Percentiles rank a stretch among this genome's conserved stretches.
Evolutionary conservation across 1,284 basidiomycete genomes (phyloP).

Genomic region (Prillingera fragicola): DNA sequence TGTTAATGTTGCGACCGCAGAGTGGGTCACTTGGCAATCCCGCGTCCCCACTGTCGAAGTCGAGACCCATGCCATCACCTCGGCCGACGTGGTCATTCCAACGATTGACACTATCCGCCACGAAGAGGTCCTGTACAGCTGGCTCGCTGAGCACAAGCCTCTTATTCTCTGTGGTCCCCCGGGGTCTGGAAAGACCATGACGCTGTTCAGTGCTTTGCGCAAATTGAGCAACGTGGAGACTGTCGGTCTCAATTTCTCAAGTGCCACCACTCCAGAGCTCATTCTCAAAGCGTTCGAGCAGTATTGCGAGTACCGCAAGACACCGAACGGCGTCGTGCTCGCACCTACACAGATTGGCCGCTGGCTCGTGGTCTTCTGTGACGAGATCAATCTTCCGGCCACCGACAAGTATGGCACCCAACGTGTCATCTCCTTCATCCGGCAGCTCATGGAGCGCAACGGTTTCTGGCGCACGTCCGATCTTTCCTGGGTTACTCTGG

Average conservation of each 20-base stretch:
- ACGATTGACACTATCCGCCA: slow-evolving; percentile 98
- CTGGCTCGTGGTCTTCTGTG: slow-evolving; percentile 98
- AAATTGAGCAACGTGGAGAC: slow-evolving; percentile 99
- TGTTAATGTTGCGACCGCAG: slow-evolving; percentile 76
- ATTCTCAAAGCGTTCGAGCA: slow-evolving; percentile 99
- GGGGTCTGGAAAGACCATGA: slow-evolving; percentile 99
- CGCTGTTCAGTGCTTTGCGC: slow-evolving; percentile 94
- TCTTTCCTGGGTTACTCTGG: slow-evolving; percentile 95
- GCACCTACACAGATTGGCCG: slow-evolving; percentile 91
- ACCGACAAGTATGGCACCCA: slow-evolving; percentile 98
- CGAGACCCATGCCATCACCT: slow-evolving; percentile 90
- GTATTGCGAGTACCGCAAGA: slow-evolving; percentile 98
- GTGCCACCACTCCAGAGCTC: slow-evolving; percentile 94
- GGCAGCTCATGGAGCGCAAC: slow-evolving; percentile 90
- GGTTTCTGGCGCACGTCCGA: slow-evolving; percentile 95
- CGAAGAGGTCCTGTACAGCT: slow-evolving; percentile 96
- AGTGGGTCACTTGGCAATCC: slow-evolving; percentile 89
- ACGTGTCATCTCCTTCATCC: slow-evolving; percentile 94
- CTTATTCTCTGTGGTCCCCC: slow-evolving; percentile 98
- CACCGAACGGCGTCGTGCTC: slow-evolving; percentile 90
- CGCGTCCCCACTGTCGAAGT: slow-evolving; percentile 93
- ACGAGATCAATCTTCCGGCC: slow-evolving; percentile 98
- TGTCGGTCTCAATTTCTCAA: slow-evolving; percentile 98
- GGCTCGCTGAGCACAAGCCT: slow-evolving; percentile 98
- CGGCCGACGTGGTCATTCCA: slow-evolving; percentile 93